These are phyloP conservation scores for Raffaelea albimanens DNA, from an alignment of 2,329 filamentous ascomycete species.

Conservation along the genomic window DNA sequence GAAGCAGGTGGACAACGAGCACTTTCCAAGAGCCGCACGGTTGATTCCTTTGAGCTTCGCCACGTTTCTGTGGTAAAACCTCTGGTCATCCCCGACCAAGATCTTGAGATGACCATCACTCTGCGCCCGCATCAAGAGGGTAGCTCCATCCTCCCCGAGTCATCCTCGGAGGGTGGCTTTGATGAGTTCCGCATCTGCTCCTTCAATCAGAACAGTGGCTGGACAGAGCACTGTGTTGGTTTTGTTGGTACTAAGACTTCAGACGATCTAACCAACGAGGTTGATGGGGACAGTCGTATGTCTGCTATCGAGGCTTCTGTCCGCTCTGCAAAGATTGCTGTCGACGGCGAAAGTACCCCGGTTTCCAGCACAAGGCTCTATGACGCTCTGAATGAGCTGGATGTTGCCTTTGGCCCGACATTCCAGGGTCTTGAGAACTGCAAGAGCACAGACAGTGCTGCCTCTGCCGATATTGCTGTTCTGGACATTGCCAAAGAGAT, in stretches of 20 bases:
- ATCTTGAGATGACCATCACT: conserved; percentile 40
- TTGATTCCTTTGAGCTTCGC: conserved; percentile 34
- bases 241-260: conserved; percentile 30
- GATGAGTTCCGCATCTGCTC: conserved; percentile 48
- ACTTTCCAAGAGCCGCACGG: conserved; percentile 6
- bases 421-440: conserved; percentile 43
- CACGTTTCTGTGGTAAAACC: conserved; percentile 36
- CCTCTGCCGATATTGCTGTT: conserved; percentile 24
- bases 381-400: conserved; percentile 31
- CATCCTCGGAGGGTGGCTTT: conserved; percentile 35
- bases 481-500: conserved; percentile 28
- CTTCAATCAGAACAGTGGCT: conserved; percentile 39
- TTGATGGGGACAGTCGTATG: conserved; percentile 26
- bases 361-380: conserved; percentile 32
- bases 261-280: conserved; percentile 24
- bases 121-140: conserved; percentile 33
- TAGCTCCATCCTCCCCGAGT: conserved; percentile 13
- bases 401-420: conserved; percentile 38
- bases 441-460: conserved; percentile 23
- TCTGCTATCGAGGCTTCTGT: conserved; percentile 20
- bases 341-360: conserved; percentile 6
- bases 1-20: conserved; percentile 15
- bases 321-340: conserved; percentile 15
- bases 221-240: conserved; percentile 51
- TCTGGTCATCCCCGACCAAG: conserved; percentile 36